These are phyloP conservation scores for Blepharisma stoltei DNA, from an alignment of 73 alveolate genomes.

Conservation along the genomic window DNA sequence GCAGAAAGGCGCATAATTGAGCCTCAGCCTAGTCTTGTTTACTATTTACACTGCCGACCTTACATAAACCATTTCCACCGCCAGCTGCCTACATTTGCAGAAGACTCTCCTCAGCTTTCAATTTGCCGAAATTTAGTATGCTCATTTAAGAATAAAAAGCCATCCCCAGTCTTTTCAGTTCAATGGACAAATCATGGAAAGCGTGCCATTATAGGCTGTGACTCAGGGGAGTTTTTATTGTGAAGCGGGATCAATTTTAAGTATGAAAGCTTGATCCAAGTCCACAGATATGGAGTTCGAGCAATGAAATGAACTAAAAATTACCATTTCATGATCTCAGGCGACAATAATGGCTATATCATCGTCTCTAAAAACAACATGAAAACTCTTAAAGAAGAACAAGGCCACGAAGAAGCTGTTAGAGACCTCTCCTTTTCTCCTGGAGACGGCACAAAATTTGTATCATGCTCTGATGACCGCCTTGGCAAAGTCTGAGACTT, in stretches of 20 bases:
- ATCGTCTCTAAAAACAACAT: slow-evolving; percentile 51
- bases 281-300: slow-evolving; percentile 47
- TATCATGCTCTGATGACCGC: slow-evolving; percentile 83
- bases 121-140: slow-evolving; percentile 15
- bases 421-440: slow-evolving; percentile 78
- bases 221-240: slow-evolving; percentile 45
- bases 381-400: neutral
- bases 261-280: slow-evolving; percentile 43
- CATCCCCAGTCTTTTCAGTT: slow-evolving; percentile 46
- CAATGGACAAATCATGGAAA: slow-evolving; percentile 55
- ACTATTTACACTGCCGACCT: slow-evolving; percentile 18
- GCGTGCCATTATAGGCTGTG: slow-evolving; percentile 46
- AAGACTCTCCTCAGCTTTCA: slow-evolving; percentile 6
- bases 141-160: slow-evolving; percentile 31
- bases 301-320: slow-evolving; percentile 76
- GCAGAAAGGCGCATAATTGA: slow-evolving; percentile 24
- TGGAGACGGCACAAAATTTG: slow-evolving; percentile 63
- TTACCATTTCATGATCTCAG: slow-evolving; percentile 65
- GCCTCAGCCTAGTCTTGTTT: slow-evolving; percentile 30
- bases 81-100: slow-evolving; percentile 27
- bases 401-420: slow-evolving; percentile 59
- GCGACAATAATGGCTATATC: slow-evolving; percentile 71
- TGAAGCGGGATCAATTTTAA: slow-evolving; percentile 53
- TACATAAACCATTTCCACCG: slow-evolving; percentile 20
- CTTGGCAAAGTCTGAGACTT: slow-evolving; percentile 77